phyloP scores from a whole-genome alignment of 208 protist species.

The Trypanosoma avium region DNA sequence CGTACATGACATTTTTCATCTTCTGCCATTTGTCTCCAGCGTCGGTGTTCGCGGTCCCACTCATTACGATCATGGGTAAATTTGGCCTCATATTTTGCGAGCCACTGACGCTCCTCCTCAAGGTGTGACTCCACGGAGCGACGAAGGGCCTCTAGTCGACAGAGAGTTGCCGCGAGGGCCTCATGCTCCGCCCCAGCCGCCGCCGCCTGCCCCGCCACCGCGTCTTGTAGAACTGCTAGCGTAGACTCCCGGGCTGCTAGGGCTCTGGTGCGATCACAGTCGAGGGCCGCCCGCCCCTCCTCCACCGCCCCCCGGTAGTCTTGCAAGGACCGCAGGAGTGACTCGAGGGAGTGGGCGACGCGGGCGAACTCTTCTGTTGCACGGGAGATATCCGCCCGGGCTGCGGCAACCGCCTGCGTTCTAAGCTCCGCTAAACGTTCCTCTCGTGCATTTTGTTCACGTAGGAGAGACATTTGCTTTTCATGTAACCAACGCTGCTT shows the following conservation, averaged over 20 bases:
- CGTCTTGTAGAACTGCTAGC: slow-evolving; percentile 39
- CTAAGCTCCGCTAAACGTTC: slow-evolving; percentile 57
- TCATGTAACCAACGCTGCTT: slow-evolving; percentile 62
- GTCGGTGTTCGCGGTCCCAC: slow-evolving; percentile 76
- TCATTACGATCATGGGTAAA: slow-evolving; percentile 40
- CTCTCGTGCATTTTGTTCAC: slow-evolving; percentile 45
- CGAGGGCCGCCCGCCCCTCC: slow-evolving; percentile 32
- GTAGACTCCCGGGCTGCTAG: slow-evolving; percentile 36
- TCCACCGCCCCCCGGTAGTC: slow-evolving; percentile 52
- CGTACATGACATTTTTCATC: slow-evolving; percentile 51
- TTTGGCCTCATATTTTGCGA: slow-evolving; percentile 56
- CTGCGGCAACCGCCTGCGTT: slow-evolving; percentile 31
- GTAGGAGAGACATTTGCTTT: slow-evolving; percentile 57
- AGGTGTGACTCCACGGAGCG: slow-evolving; percentile 58
- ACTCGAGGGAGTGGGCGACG: slow-evolving; percentile 34
- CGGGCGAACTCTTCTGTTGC: slow-evolving; percentile 38
- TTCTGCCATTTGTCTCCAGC: slow-evolving; percentile 67
- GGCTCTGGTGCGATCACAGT: slow-evolving; percentile 32
- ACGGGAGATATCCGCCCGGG: slow-evolving; percentile 42
- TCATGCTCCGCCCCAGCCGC: slow-evolving; percentile 46
- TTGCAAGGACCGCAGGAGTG: slow-evolving; percentile 38
- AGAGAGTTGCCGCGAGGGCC: slow-evolving; percentile 38
- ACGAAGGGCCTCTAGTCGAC: slow-evolving; percentile 42
- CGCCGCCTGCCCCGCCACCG: slow-evolving; percentile 47
- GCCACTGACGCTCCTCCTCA: slow-evolving; percentile 58